Evolutionary conservation across 306 rosid genomes (phyloP).

Genomic region (Corylus heterophylla): DNA sequence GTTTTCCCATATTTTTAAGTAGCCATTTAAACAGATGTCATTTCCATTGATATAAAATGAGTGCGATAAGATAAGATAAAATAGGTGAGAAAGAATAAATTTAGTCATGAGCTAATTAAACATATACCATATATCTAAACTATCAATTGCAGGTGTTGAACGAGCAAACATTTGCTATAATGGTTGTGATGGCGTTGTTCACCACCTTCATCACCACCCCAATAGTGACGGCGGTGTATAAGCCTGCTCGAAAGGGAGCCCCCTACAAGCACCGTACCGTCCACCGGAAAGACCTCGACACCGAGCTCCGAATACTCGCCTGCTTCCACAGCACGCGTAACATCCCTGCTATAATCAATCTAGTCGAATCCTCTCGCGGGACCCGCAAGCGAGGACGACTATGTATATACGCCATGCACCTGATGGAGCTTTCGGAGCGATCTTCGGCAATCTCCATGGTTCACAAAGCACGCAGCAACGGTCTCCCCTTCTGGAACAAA

Average conservation of each 20-base stretch:
- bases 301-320: slow-evolving; percentile 58
- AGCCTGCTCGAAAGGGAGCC: slow-evolving; percentile 64
- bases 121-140: no score
- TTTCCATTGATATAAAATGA: no score
- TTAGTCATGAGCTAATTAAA: no score
- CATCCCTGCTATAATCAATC: slow-evolving; percentile 62
- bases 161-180: slow-evolving; percentile 70
- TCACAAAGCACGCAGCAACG: slow-evolving; percentile 68
- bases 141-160: slow-evolving; percentile 52
- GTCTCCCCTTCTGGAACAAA: slow-evolving; percentile 73
- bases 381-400: slow-evolving; percentile 51
- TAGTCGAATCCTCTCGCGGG: slow-evolving; percentile 64
- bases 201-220: slow-evolving; percentile 83
- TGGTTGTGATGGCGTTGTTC: slow-evolving; percentile 70
- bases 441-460: slow-evolving; percentile 79
- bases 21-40: no score
- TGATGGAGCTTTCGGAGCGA: slow-evolving; percentile 77
- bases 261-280: slow-evolving; percentile 64
- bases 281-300: slow-evolving; percentile 37
- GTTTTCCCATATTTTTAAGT: no score
- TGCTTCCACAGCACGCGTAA: slow-evolving; percentile 73
- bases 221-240: slow-evolving; percentile 59
- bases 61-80: no score
- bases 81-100: no score
- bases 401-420: slow-evolving; percentile 72